Base-by-base conservation (phyloP, 345 rosid species). In the Heritiera littoralis region DNA sequence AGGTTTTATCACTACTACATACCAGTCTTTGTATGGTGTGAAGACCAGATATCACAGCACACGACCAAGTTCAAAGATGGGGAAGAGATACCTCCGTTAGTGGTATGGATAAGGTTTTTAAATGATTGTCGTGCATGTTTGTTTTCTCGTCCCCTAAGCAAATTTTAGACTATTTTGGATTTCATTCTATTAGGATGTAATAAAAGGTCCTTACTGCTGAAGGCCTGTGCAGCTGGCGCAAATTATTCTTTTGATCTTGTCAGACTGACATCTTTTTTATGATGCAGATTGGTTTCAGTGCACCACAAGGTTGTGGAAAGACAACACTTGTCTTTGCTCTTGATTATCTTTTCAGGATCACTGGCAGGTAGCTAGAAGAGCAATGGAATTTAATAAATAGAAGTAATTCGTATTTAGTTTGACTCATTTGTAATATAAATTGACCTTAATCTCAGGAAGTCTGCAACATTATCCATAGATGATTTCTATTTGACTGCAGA, bases 301-400 rank as follows among this genome's bases (percentile, higher is more conserved):
- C 98, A 5, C 98, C 99, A 32, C 98, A 96, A 81, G 99, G 98
- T 84, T 94, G 98, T 86, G 99, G 99, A 80, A 96, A 96, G 91
- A 94, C 97, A 64, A 96, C 99, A 13, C 99, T 94, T 71, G 98
- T 92, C 79, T 92, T 92, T 87, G 99, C 98, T 52, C 98, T 96
- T 77, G 89, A 90, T 83, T 90, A 89, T 83, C 98, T 96, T 77
- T 96, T 96, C 86, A 76, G 79, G 73, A 79, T 83, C 46, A 91
- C 94, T 28, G 90, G 90, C 88, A 92, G 94, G 99, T 96, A 84
- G 66, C 76, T 72, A 59, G 74, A 55, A 45, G 79, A 35, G 81
- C 63, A 40, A 74, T 54, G 65, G 64, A 71, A 74, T 52, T 63
- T 55, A 32, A 59, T 59, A 46, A 12, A 13, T 79, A 70, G 74